phyloP scores from a whole-genome alignment of 495 filamentous ascomycete genomes.

The Pseudomonodictys pantanalensis region DNA sequence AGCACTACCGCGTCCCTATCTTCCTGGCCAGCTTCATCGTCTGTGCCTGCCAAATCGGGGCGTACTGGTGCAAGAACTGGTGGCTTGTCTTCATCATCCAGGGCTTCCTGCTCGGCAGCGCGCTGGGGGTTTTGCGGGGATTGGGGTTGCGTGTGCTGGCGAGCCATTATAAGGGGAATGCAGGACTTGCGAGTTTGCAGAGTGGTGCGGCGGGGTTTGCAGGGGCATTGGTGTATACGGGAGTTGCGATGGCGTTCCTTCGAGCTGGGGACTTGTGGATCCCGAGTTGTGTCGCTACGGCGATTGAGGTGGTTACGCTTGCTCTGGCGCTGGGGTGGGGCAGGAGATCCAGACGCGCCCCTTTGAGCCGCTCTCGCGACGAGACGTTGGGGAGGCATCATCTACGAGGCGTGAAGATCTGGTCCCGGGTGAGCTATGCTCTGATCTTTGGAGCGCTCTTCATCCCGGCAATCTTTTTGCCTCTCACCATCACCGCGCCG shows the following conservation, averaged over 20 bases:
- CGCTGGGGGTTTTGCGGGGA: slow-evolving; percentile 31
- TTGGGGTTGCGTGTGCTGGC: slow-evolving; percentile 24
- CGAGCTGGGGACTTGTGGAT: neutral
- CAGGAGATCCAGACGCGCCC: too few relatives aligned
- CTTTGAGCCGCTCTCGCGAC: neutral
- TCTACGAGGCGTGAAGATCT: neutral
- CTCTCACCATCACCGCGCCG: slow-evolving; percentile 25
- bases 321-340: too few relatives aligned
- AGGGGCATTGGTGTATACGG: slow-evolving; percentile 34
- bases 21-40: neutral
- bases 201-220: slow-evolving; percentile 21
- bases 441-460: slow-evolving; percentile 21
- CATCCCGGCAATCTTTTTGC: slow-evolving; percentile 10
- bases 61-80: neutral
- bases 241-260: slow-evolving; percentile 18
- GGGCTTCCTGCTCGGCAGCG: slow-evolving; percentile 32
- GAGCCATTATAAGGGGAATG: slow-evolving; percentile 32
- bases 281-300: neutral
- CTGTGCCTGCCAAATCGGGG: neutral
- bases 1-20: neutral
- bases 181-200: slow-evolving; percentile 25
- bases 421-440: slow-evolving; percentile 2
- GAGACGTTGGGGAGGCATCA: neutral
- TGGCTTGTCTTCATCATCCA: slow-evolving; percentile 31
- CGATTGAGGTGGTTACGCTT: neutral